Evolutionary conservation across 106 monocot species (phyloP), one percentile per base, ranked within the genome.

Genomic region (Narthecium ossifragum): DNA sequence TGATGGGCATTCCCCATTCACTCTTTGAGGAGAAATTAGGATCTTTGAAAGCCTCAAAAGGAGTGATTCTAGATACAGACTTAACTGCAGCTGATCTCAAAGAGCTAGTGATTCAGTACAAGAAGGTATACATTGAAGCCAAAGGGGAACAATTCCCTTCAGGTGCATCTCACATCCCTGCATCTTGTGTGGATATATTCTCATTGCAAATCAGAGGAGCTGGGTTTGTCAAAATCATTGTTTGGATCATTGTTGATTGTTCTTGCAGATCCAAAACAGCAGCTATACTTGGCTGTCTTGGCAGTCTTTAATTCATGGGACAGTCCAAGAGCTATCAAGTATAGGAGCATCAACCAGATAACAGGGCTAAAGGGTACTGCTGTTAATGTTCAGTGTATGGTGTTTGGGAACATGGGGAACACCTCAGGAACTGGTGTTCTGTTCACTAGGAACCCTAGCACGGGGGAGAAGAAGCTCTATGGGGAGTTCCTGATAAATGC

Each of bases 281-380:
- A 96, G 66, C 46, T 96, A 46, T 65, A 75, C 60, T 59, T 96
- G 54, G 80, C 94, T 12, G 75, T 96, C 30, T 27, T 78, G 26
- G 90, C 94, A 4, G 94, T 96, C 51, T 96, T 96, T 53, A 70
- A 90, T 60, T 96, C 94, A 49, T 90, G 94, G 94, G 86, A 96
- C 53, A 96, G 94, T 36, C 68, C 85, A 4, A 75, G 94, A 61
- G 94, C 94, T 10, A 80, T 60, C 38, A 96, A 96, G 66, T 96
- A 96, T 59, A 64, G 94, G 45, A 90, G 78, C 73, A 96, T 90
- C 38, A 96, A 96, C 67, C 71, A 86, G 57, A 86, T 96, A 41
- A 90, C 61, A 31, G 90, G 90, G 34, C 65, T 96, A 55, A 90
- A 84, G 63, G 90, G 94, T 34, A 96, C 94, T 31, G 94, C 94